Evolutionary conservation across 148 eudicot genomes (phyloP), one percentile per base, ranked within the genome.

Genomic region (Camellia sinensis): DNA sequence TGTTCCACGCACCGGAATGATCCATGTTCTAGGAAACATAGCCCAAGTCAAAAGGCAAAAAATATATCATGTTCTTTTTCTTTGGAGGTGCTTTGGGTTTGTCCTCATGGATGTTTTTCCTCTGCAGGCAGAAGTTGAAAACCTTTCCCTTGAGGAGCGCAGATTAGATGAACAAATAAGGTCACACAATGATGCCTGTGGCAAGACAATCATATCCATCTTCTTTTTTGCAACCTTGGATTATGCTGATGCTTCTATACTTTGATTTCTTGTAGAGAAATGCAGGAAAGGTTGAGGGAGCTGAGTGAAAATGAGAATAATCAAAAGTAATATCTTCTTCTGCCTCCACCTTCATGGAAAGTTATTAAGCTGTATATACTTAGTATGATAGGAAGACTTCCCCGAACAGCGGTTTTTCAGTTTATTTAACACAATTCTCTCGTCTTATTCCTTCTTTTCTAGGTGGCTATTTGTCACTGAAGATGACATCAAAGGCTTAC

Each of bases 401-500:
- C 12, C 7, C 4, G 18, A 60, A 73, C 43, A 15, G 12, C 37
- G 46, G 76, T 54, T 73, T 56, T 21, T 75, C 29, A 43, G 48
- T 59, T 74, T 73, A 0, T 0, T 54, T 63, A 56, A 65, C 48
- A 61, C 48, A 63, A 18, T 77, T 71, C 43, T 50, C 63, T 52
- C 3, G 9, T 76, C 45, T 61, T 44, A 44, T 78, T 67, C 52
- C 82, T 65, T 81, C 74, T 75, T 77, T 43, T 19, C 40, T 78
- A 96, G 99, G 90, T 96, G 94, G 95, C 94, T 93, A 69, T 96
- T 91, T 85, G 95, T 93, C 72, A 95, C 99, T 65, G 99, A 95
- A 87, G 99, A 95, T 71, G 99, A 95, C 83, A 91, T 95, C 43
- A 95, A 95, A 85, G 80, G 78, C 74, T 83, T 93, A 83, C 95